Base-by-base conservation (phyloP, 1,284 basidiomycete species). In the Anthracocystis panici-leucophaei region DNA sequence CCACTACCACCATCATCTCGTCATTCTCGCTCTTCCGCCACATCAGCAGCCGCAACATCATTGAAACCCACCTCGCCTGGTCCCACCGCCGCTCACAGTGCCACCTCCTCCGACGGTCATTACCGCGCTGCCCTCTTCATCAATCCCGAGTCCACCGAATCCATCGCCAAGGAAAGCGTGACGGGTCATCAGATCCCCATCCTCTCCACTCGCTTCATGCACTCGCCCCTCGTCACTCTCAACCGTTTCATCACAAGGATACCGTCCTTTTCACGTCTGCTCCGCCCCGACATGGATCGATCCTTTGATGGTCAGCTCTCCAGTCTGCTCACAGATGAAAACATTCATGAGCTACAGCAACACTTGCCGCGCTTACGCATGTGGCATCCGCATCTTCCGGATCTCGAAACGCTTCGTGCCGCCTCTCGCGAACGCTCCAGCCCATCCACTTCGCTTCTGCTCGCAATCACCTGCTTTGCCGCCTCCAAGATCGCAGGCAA, bases 381-480 rank as follows among this genome's bases (percentile, higher is more conserved):
- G 46, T 72, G 69, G 69, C 69, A 72, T 60, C 69, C 69, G 1
- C 69, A 72, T 31, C 5, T 72, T 11, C 46, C 59, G 2, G 54
- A 57, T 16, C 56, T 72, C 27, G 40, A 29, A 7, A 33, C 44
- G 31, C 35, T 65, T 16, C 50, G 59, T 29, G 12, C 31, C 16
- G 46, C 61, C 1, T 58, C 56, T 29, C 33, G 5, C 14, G 27
- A 44, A 14, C 55, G 51, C 2, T 29, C 60, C 44, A 57, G 16
- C 16, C 41, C 57, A 2, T 66, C 69, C 20, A 58, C 69, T 21
- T 61, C 59, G 18, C 60, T 72, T 1, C 42, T 72, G 0, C 55
- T 72, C 42, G 58, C 49, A 44, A 44, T 56, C n/a, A 14, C 66
- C 33, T 65, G 63, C 49, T 56, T 72, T 12, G 55, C 66, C 23